phyloP scores from a whole-genome alignment of 1,284 basidiomycete genomes.

The Coniophora puteana region DNA sequence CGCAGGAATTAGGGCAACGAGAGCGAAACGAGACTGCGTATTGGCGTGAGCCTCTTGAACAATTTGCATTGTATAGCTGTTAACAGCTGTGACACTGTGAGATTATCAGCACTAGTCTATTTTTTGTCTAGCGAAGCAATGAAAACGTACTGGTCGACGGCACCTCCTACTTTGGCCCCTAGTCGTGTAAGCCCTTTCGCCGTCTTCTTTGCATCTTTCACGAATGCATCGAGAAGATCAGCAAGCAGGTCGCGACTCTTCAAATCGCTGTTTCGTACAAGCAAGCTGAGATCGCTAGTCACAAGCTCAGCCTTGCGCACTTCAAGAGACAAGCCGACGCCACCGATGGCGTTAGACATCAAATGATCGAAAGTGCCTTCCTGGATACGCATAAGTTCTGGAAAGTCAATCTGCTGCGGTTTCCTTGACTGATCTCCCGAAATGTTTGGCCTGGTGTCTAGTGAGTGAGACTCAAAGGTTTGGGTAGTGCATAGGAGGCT shows the following conservation, averaged over 20 bases:
- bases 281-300: slow-evolving; percentile 55
- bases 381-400: slow-evolving; percentile 54
- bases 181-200: slow-evolving; percentile 56
- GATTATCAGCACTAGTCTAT: slow-evolving; percentile 3
- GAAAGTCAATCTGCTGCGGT: slow-evolving; percentile 49
- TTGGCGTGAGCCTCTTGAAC: slow-evolving; percentile 49
- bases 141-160: slow-evolving; percentile 65
- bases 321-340: slow-evolving; percentile 55
- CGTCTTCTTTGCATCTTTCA: slow-evolving; percentile 54
- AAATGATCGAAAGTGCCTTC: slow-evolving; percentile 58
- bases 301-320: slow-evolving; percentile 77
- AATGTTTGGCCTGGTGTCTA: too few species aligned
- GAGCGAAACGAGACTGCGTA: slow-evolving; percentile 29
- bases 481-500: slow-evolving; percentile 37
- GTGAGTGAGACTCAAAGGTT: slow-evolving; percentile 5
- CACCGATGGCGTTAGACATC: slow-evolving; percentile 50
- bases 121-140: neutral
- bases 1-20: slow-evolving; percentile 46
- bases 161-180: slow-evolving; percentile 57
- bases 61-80: slow-evolving; percentile 59
- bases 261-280: slow-evolving; percentile 61
- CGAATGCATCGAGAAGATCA: slow-evolving; percentile 47
- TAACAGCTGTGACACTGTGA: slow-evolving; percentile 64
- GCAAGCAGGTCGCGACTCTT: slow-evolving; percentile 55
- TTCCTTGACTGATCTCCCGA: too few species aligned